Evolutionary conservation across 495 filamentous ascomycete genomes (phyloP), one percentile per base, ranked within the genome.

Genomic region (Penicillium longicatenatum): DNA sequence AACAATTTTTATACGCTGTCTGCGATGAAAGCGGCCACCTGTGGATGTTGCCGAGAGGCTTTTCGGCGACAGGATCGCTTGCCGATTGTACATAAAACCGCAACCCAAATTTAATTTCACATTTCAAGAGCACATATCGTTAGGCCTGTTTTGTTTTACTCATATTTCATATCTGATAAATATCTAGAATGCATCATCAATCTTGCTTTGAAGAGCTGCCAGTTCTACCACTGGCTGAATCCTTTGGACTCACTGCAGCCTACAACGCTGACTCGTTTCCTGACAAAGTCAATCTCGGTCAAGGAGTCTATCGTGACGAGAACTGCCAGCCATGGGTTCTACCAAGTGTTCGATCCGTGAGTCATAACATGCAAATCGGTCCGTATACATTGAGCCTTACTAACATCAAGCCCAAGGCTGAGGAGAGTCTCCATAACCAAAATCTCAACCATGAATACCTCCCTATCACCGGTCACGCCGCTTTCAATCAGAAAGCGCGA

Each of bases 361-460:
- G 43, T 24, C 8, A 26, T 30, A 41, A 33, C 0, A 26, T 16
- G 10, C 21, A 22, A 4, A 1, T 12, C 0, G 3, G 12, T 24
- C 10, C 20, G 8, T 24, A 39, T 14, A 19, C 11, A 6, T 1
- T 19, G 10, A 10, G 14, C 26, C 26, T 4, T 22, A 11, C 39
- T 53, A 1, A 20, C 17, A 44, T 11, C 37, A 7, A 9, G 22
- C 3, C 54, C 29, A 58, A 58, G 57, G 57, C 57, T 6, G 46
- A 59, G 33, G 37, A 49, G 8, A 9, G 26, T 22, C 50, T 59
- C 16, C 33, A 54, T 12, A 19, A 33, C 2, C 10, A 49, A 21
- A 31, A 59, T 30, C 19, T 20, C 19, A 58, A 52, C 21, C 57
- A 59, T 35, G 57, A 59, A n/a, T 59, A 59, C 21, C 51, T 59